These are phyloP conservation scores for Xylaria grammica DNA, from an alignment of 495 filamentous ascomycete species.

Conservation along the genomic window DNA sequence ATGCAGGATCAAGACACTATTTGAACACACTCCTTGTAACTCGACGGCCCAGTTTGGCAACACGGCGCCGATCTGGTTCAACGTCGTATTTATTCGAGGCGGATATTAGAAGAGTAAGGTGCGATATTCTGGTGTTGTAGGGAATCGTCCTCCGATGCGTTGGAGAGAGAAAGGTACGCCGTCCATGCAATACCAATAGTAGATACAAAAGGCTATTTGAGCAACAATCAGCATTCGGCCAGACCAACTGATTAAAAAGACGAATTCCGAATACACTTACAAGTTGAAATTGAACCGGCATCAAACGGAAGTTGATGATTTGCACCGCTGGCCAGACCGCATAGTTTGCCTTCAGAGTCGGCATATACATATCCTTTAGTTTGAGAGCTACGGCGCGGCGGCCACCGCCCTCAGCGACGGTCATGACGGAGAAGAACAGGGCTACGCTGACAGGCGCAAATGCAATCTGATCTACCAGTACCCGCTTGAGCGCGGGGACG, in stretches of 20 bases:
- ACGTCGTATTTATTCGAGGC: conserved; percentile 30
- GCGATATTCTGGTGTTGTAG: conserved; percentile 28
- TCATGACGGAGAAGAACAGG: conserved; percentile 96
- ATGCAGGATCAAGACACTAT: conserved; percentile 5
- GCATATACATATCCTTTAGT: conserved; percentile 90
- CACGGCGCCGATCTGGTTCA: background rate
- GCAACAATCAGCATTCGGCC: conserved; percentile 18
- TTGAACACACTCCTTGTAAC: background rate
- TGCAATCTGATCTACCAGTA: conserved; percentile 91
- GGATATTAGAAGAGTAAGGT: conserved; percentile 37
- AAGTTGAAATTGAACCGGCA: conserved; percentile 96
- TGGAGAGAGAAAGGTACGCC: conserved; percentile 94
- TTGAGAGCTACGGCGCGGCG: conserved; percentile 79
- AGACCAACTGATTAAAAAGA: background rate
- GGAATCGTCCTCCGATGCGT: conserved; percentile 74
- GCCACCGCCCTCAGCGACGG: conserved; percentile 91
- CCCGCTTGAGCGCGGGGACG: conserved; percentile 82
- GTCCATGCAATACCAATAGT: conserved; percentile 98
- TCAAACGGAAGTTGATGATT: conserved; percentile 93
- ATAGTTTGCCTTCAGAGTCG: conserved; percentile 94
- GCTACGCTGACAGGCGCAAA: conserved; percentile 92
- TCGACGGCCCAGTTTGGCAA: background rate
- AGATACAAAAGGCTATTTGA: conserved; percentile 86
- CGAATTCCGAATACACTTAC: conserved; percentile 60
- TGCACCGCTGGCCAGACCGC: conserved; percentile 96